These are phyloP conservation scores for Nitzschia sp. DNA, from an alignment of 108 stramenopile genomes.

Conservation along the genomic window DNA sequence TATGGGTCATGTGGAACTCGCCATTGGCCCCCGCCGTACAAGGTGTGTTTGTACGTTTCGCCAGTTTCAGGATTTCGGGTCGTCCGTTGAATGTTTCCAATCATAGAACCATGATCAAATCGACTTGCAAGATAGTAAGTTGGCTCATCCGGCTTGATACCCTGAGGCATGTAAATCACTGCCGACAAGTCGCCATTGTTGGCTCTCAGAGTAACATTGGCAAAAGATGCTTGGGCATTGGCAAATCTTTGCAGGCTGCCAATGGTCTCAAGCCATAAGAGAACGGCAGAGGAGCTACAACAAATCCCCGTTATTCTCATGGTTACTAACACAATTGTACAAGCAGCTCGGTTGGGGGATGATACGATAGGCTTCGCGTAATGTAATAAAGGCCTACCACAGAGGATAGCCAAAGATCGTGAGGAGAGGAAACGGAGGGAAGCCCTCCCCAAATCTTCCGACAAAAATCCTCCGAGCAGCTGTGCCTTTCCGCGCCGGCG, in stretches of 20 bases:
- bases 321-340: background rate
- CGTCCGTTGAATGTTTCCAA: conserved; percentile 56
- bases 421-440: no score
- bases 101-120: conserved; percentile 82
- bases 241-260: background rate
- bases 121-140: conserved; percentile 64
- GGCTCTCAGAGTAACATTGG: conserved; percentile 58
- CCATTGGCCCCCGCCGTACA: conserved; percentile 73
- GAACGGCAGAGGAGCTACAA: background rate
- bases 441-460: no score
- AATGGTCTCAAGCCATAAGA: background rate
- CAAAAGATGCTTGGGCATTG: conserved; percentile 30
- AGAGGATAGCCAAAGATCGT: no score
- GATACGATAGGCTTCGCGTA: no score
- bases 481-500: no score
- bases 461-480: no score
- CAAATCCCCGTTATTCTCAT: background rate
- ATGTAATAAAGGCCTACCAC: no score
- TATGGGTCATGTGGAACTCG: conserved; percentile 67
- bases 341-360: no score
- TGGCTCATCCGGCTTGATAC: conserved; percentile 28
- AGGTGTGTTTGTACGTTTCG: conserved; percentile 27
- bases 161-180: conserved; percentile 58
- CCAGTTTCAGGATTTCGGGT: conserved; percentile 12
- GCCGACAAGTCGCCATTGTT: conserved; percentile 35